Evolutionary conservation across 2,329 filamentous ascomycete species (phyloP), one percentile per base, ranked within the genome.

Genomic region (Epichloe festucae): DNA sequence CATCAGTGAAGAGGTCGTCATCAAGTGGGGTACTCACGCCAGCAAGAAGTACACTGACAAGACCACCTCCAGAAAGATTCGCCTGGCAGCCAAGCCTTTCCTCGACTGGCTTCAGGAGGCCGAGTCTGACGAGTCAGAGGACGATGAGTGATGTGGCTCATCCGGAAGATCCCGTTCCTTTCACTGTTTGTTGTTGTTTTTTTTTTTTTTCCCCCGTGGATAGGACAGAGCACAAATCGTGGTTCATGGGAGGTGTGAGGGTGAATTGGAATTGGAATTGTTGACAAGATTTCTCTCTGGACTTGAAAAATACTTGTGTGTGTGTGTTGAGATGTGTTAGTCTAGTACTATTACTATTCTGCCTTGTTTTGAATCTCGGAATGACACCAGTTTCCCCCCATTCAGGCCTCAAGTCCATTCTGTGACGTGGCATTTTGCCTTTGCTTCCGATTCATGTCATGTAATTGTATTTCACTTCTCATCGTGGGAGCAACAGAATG

Each of bases 11-110:
- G 90, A 95, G 57, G 81, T 89, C 15, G 81, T 95, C 65, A 87
- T 84, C 70, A 84, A 85, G 60, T 98, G 93, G 91, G 91, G 90
- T 58, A 78, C 80, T 65, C 95, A 93, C 78, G 89, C 91, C 54
- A 95, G 89, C 81, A 96, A 95, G 84, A 96, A 96, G 76, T 97
- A 97, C 67, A 87, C 94, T 60, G 91, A 97, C 67, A 71, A 94
- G 55, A 67, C 84, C 54, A 90, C 83, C 55, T 95, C 89, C 73
- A 91, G 89, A 78, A 95, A 94, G 78, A 89, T 97, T 56, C 89
- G 90, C 73, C 91, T 94, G 77, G 86, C 88, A 58, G 89, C 93
- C 50, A 87, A 94, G 75, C 84, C 87, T 57, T 98, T 98, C 79
- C 78, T 96, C 64, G 86, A 83, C 62, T 97, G 90, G 91, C 88